These are phyloP conservation scores for Nematocida ausubeli DNA, from an alignment of 371 early-diverging fungal species.

Conservation along the genomic window DNA sequence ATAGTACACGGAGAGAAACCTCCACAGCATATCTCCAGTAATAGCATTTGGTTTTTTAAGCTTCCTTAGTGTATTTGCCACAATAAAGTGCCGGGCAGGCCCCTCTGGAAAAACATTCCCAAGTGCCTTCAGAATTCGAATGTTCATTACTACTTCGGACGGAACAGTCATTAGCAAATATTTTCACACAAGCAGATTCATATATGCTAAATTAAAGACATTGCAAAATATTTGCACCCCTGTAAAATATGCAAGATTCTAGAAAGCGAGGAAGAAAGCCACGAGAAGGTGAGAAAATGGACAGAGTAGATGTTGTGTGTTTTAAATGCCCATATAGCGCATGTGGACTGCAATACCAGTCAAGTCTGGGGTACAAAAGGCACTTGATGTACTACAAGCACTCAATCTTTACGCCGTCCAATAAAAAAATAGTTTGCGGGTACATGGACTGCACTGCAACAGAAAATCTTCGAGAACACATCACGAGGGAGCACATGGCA, in stretches of 20 bases:
- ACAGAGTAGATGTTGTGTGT: constrained; percentile 13
- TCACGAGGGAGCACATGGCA: constrained; percentile 20
- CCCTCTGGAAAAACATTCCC: constrained; percentile 59
- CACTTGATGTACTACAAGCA: constrained; percentile 58
- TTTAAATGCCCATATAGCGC: constrained; percentile 54
- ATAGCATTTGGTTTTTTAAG: constrained; percentile 67
- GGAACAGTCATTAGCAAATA: constrained; percentile 58
- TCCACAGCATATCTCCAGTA: constrained; percentile 63
- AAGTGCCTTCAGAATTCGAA: constrained; percentile 67
- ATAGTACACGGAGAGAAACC: constrained; percentile 58
- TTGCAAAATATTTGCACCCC: constrained; percentile 16
- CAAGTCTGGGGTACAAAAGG: constrained; percentile 55
- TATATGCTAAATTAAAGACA: neutral
- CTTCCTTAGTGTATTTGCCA: constrained; percentile 60
- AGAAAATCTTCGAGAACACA: constrained; percentile 40
- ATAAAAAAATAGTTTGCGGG: constrained; percentile 47
- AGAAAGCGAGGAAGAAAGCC: constrained; percentile 49
- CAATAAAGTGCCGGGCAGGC: constrained; percentile 60
- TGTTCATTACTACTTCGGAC: constrained; percentile 63
- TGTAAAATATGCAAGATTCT: constrained; percentile 48
- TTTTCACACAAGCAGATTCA: neutral
- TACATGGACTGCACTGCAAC: constrained; percentile 34
- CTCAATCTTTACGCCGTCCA: constrained; percentile 45
- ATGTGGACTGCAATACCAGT: constrained; percentile 51
- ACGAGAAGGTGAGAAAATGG: constrained; percentile 45